Base-by-base conservation (phyloP, 495 filamentous ascomycete species). In the Hyaloscypha variabilis region DNA sequence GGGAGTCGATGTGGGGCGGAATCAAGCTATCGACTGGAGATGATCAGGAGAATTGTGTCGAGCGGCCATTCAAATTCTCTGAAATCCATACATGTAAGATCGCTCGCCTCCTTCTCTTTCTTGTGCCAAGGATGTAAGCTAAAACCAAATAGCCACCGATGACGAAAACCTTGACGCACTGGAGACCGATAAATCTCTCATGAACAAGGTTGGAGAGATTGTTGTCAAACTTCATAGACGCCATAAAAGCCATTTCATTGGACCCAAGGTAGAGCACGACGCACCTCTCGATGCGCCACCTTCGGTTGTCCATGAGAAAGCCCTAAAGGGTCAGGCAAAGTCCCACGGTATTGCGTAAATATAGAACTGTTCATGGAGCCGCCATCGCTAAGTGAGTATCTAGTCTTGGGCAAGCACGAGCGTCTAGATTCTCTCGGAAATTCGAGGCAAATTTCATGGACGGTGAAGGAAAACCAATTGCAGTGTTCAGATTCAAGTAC, bases 401-500 rank as follows among this genome's bases (percentile, higher is more conserved):
- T 19, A 46, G 39, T 4, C 39, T 46, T 19, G 39, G 39, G 19
- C 11, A 46, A 17, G 39, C 11, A 46, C 39, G 39, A 4, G 11
- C 39, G 3, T 46, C 39, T 11, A 17, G 4, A 10, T 46, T 46
- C 13, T 46, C 39, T 46, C 14, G 39, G 17, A 46, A 17, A 46
- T 1, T 46, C 19, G 39, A 46, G 39, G 4, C 39, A 13, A 26
- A 30, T 17, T 52, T 53, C 23, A 25, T 50, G 17, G 65, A 67
- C 34, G 52, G 65, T 0, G 36, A 58, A 25, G 54, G 46, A 42
- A 11, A 54, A 21, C 65, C 65, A 2, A 36, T 67, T 23, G 55
- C 54, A 1, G 49, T 31, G 8, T 67, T 67, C 26, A 30, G 42
- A 4, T 63, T 67, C 60, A 63, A 58, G 36, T 67, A 67, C 26